phyloP scores from a whole-genome alignment of 495 filamentous ascomycete genomes.

The Bathelium albidoporum region DNA sequence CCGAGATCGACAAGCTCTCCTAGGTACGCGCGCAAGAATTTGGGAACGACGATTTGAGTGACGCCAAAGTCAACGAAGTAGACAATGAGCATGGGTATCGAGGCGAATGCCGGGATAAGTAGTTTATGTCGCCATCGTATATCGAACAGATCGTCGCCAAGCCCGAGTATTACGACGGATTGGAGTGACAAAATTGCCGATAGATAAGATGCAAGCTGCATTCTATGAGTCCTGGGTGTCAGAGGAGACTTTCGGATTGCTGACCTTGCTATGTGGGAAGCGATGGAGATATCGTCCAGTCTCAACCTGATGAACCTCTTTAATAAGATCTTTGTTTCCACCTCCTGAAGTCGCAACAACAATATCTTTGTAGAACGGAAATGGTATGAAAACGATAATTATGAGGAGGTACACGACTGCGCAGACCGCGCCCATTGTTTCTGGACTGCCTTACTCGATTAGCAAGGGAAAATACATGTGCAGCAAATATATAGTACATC shows the following conservation, averaged over 20 bases:
- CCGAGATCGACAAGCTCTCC: constrained; percentile 76
- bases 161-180: constrained; percentile 77
- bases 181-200: constrained; percentile 89
- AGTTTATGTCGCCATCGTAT: constrained; percentile 98
- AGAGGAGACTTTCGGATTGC: constrained; percentile 2
- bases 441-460: constrained; percentile 47
- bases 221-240: neutral
- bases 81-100: constrained; percentile 88
- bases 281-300: constrained; percentile 72
- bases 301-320: constrained; percentile 55
- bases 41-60: constrained; percentile 83
- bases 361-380: constrained; percentile 96
- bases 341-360: constrained; percentile 91
- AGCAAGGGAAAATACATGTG: constrained; percentile 13
- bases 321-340: constrained; percentile 76
- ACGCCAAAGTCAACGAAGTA: constrained; percentile 98
- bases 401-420: constrained; percentile 82
- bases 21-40: constrained; percentile 70
- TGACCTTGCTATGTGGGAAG: constrained; percentile 88
- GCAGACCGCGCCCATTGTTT: constrained; percentile 95
- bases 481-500: constrained; percentile 44
- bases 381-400: constrained; percentile 86
- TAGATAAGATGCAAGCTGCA: constrained; percentile 83
- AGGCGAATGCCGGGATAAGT: constrained; percentile 87
- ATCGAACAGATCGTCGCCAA: constrained; percentile 94